Evolutionary conservation across 768 basidiomycete species (phyloP).

Genomic region (Russula sp.): DNA sequence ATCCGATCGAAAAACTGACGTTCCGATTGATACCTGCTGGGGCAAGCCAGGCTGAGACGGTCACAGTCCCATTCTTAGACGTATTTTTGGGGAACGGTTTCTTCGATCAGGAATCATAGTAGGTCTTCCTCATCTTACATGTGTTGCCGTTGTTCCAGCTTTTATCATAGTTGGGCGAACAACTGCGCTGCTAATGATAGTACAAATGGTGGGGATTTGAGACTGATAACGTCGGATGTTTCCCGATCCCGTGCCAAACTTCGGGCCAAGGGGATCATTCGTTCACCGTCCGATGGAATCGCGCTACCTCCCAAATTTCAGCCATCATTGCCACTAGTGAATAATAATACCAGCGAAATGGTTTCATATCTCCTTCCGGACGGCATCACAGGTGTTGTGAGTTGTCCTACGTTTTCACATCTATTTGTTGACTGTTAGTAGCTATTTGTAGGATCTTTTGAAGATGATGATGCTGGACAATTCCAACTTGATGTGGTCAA

Average conservation of each 20-base stretch:
- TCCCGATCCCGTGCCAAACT: not conserved
- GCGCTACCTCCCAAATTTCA: conserved; percentile 44
- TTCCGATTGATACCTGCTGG: conserved; percentile 42
- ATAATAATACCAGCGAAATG: conserved; percentile 43
- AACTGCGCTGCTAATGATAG: conserved; percentile 47
- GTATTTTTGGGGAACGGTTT: conserved; percentile 42
- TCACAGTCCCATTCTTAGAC: conserved; percentile 48
- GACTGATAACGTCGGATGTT: conserved; percentile 9
- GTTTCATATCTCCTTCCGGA: conserved; percentile 51
- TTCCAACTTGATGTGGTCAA: conserved; percentile 48
- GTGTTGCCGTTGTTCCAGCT: not conserved
- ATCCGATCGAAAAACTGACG: conserved; percentile 39
- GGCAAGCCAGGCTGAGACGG: conserved; percentile 42
- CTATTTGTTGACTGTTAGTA: conserved; percentile 22
- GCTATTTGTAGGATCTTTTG: conserved; percentile 61
- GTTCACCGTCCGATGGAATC: conserved; percentile 32
- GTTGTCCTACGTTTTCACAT: conserved; percentile 21
- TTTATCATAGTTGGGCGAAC: conserved; percentile 43
- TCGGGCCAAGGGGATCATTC: conserved; percentile 34
- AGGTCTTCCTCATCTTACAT: conserved; percentile 23
- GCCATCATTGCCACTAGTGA: conserved; percentile 40
- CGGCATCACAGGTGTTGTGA: conserved; percentile 52
- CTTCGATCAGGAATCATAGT: conserved; percentile 48
- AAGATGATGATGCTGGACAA: conserved; percentile 28
- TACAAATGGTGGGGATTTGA: conserved; percentile 49